These are phyloP conservation scores for Scleromitrula shiraiana DNA, from an alignment of 2,329 filamentous ascomycete species.

Conservation along the genomic window DNA sequence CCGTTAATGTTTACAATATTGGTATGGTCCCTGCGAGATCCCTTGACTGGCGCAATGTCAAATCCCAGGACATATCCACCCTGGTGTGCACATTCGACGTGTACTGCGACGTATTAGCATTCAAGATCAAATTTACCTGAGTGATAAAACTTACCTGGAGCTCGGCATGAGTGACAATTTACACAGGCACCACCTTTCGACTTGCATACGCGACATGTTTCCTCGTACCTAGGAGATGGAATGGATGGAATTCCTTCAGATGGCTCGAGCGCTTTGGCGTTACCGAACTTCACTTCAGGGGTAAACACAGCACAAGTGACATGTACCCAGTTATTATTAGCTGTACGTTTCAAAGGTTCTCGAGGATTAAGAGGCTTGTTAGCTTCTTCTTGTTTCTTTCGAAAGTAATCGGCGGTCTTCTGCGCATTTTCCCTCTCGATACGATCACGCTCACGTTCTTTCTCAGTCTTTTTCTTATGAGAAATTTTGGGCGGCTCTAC, in stretches of 20 bases:
- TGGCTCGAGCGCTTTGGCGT: conserved; percentile 70
- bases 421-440: conserved; percentile 76
- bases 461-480: conserved; percentile 85
- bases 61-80: conserved; percentile 80
- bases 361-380: conserved; percentile 78
- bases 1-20: conserved; percentile 72
- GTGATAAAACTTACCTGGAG: conserved; percentile 30
- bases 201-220: conserved; percentile 79
- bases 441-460: conserved; percentile 82
- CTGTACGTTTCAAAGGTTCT: conserved; percentile 87
- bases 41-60: conserved; percentile 83
- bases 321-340: conserved; percentile 97
- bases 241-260: conserved; percentile 88
- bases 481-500: conserved; percentile 72
- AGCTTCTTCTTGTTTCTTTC: conserved; percentile 72
- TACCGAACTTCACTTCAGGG: conserved; percentile 86
- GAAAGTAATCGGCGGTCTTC: conserved; percentile 73
- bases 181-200: conserved; percentile 69
- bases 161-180: conserved; percentile 67
- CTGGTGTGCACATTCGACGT: conserved; percentile 85
- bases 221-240: conserved; percentile 55
- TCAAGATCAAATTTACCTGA: not conserved
- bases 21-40: conserved; percentile 72
- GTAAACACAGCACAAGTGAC: conserved; percentile 89
- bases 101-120: conserved; percentile 38